These are phyloP conservation scores for Solanum sparsipilum DNA, from an alignment of 257 asterid species.

Conservation along the genomic window DNA sequence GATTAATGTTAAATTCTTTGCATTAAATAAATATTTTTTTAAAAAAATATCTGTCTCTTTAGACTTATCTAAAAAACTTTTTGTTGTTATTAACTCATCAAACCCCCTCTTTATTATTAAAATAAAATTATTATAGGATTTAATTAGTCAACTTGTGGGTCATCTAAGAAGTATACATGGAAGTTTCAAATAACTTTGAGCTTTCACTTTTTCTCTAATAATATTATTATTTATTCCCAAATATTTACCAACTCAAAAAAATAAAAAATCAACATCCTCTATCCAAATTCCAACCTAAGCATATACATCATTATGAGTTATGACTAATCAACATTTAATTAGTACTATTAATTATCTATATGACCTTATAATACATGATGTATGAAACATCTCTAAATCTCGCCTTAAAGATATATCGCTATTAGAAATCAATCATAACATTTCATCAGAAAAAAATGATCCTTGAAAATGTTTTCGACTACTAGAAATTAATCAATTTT, in stretches of 20 bases:
- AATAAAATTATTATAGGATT: background rate
- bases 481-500: background rate
- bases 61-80: background rate
- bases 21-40: background rate
- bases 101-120: background rate
- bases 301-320: conserved; percentile 11
- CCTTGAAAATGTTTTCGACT: fast-evolving
- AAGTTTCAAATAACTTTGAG: conserved; percentile 9
- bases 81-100: conserved; percentile 15
- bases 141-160: conserved; percentile 3
- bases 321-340: background rate
- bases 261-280: background rate
- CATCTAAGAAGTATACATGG: conserved; percentile 5
- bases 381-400: background rate
- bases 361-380: background rate
- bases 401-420: background rate
- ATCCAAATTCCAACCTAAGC: conserved; percentile 12
- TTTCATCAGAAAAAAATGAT: background rate
- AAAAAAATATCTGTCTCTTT: background rate
- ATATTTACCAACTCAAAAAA: conserved; percentile 1
- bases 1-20: background rate
- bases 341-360: background rate
- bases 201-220: conserved; percentile 1
- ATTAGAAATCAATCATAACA: background rate
- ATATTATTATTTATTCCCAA: background rate